A percentile compares a stretch with the other conserved stretches of the same genome.
Evolutionary conservation across 768 basidiomycete genomes (phyloP).

Genomic region (Psilocybe sp.): DNA sequence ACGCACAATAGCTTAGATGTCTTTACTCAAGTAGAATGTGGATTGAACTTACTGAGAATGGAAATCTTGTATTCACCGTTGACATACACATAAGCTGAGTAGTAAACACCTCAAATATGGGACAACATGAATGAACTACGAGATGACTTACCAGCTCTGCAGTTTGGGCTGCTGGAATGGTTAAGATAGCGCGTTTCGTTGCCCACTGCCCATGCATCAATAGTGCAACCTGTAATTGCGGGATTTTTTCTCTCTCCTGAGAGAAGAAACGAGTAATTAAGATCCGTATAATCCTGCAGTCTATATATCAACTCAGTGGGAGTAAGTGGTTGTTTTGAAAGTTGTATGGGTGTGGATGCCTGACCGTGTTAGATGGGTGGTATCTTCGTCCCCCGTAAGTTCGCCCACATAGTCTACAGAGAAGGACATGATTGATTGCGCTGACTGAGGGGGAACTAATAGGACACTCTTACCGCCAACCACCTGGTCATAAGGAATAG

Average conservation of each 20-base stretch:
- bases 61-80: conserved; percentile 11
- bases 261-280: conserved; percentile 17
- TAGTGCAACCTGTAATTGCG: neutral
- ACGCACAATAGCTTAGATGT: neutral
- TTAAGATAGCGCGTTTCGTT: conserved; percentile 47
- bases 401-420: conserved; percentile 42
- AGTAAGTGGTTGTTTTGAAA: neutral
- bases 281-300: conserved; percentile 6
- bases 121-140: neutral
- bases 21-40: neutral
- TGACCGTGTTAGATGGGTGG: too few relatives aligned
- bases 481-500: conserved; percentile 9
- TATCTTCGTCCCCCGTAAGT: neutral
- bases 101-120: neutral
- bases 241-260: neutral
- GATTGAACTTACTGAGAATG: conserved; percentile 5
- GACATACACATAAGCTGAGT: neutral
- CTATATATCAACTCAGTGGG: conserved; percentile 2
- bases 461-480: conserved; percentile 22
- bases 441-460: neutral
- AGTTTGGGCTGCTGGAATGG: conserved; percentile 16
- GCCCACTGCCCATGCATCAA: conserved; percentile 41
- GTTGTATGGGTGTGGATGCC: neutral
- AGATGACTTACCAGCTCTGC: conserved; percentile 4
- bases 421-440: neutral